phyloP scores from a whole-genome alignment of 768 basidiomycete species.

The Pisolithus tinctorius region DNA sequence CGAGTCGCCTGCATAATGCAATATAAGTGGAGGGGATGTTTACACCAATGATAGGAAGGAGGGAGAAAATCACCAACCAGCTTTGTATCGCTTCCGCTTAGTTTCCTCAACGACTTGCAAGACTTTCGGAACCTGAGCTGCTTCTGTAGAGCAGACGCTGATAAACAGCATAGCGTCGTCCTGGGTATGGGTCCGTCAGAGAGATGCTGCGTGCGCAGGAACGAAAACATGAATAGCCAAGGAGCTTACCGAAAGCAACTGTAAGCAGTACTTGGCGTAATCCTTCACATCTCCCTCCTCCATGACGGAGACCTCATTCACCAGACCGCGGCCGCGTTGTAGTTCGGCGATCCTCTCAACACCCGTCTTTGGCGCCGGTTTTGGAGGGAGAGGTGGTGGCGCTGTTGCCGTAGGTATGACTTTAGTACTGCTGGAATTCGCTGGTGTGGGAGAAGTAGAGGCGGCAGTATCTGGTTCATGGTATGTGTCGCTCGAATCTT shows the following conservation, averaged over 20 bases:
- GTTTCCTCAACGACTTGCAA: constrained; percentile 74
- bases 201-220: too few species aligned
- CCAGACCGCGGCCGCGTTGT: constrained; percentile 58
- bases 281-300: constrained; percentile 59
- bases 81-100: constrained; percentile 71
- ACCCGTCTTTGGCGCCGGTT: constrained; percentile 58
- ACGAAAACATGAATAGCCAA: neutral
- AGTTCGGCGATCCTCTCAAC: constrained; percentile 66
- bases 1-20: constrained; percentile 38
- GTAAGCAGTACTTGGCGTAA: constrained; percentile 63
- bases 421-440: neutral
- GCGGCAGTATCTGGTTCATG: constrained; percentile 29
- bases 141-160: constrained; percentile 56
- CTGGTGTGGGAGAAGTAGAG: neutral
- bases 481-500: constrained; percentile 56
- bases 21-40: constrained; percentile 20
- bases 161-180: constrained; percentile 80
- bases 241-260: constrained; percentile 47
- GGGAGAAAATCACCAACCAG: constrained; percentile 36
- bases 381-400: constrained; percentile 45
- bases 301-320: constrained; percentile 67
- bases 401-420: constrained; percentile 3
- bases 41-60: neutral
- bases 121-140: constrained; percentile 68
- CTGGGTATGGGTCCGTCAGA: constrained; percentile 25